Base-by-base conservation (phyloP, 192 early-diverging fungal genomes). In the Backusella luteola region DNA sequence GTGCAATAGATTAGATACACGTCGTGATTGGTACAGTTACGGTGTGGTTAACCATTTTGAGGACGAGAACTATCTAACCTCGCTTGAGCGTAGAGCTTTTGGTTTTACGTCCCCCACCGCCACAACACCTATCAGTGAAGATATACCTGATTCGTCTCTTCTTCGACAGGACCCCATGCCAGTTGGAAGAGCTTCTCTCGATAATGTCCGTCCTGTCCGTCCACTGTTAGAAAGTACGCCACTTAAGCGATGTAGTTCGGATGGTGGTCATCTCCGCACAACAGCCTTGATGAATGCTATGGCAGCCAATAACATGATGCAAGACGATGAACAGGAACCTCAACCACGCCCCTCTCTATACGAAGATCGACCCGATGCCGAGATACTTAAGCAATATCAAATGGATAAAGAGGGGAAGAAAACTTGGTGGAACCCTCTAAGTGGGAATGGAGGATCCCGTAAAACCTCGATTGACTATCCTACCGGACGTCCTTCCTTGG, bases 391-490 rank as follows among this genome's bases (percentile, higher is more conserved):
- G 29, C 79, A 76, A 41, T 63, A 63, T 14, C 73, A 82, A 9
- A 19, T 29, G 39, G 77, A 82, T 21, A 74, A 56, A 23, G 77
- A 83, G 34, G 71, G 75, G 32, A 83, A 83, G n/a, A 83, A 83
- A 41, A 34, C 78, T n/a, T 83, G 82, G 82, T 79, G 78, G 78
- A 66, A 63, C 26, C 73, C 74, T 19, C 73, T 80, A 29, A 63
- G 14, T 41, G 77, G 76, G 49, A 77, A 74, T 26, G 46, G 77
- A 11, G 78, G 78, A 67, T 78, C 77, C 6, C 59, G 78, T 52
- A 77, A 79, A 32, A 73, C 53, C 23, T 75, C 78, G 23, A 73
- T 66, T 21, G 42, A 74, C 63, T 71, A 69, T 69, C 68, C 59
- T 26, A 35, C 70, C 11, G 69, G 71, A 34, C 76, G 80, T 39